phyloP scores from a whole-genome alignment of 1,284 basidiomycete species.

The Ceratobasidium sp. region DNA sequence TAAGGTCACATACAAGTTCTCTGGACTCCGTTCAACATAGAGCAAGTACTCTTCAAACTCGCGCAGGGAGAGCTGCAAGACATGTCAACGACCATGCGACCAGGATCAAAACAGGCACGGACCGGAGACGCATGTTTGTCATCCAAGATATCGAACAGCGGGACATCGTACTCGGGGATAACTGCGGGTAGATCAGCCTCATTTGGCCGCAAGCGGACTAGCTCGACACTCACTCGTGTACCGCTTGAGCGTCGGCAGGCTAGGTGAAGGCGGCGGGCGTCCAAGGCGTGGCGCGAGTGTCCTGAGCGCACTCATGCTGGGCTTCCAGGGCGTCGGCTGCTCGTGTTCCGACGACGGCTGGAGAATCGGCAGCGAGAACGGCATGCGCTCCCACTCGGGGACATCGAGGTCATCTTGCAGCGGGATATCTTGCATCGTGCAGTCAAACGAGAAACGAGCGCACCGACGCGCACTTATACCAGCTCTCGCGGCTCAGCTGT shows the following conservation, averaged over 20 bases:
- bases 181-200: conserved; percentile 4
- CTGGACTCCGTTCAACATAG: conserved; percentile 43
- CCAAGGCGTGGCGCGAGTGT: conserved; percentile 1
- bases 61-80: conserved; percentile 27
- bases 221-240: conserved; percentile 19
- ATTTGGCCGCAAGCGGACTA: not conserved
- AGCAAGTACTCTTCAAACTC: conserved; percentile 46
- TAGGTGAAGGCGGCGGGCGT: conserved; percentile 1
- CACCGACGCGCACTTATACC: not conserved
- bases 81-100: not conserved
- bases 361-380: conserved; percentile 21
- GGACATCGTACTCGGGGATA: conserved; percentile 38
- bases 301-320: not conserved
- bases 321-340: conserved; percentile 29
- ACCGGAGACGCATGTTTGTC: conserved; percentile 39
- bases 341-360: conserved; percentile 19
- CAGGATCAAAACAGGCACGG: not conserved
- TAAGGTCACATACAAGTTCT: conserved; percentile 43
- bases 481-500: not conserved
- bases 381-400: conserved; percentile 18
- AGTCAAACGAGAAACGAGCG: not conserved
- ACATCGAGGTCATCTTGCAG: conserved; percentile 13
- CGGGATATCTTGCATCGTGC: conserved; percentile 21
- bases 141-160: conserved; percentile 28
- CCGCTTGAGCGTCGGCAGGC: conserved; percentile 6